Base-by-base conservation (phyloP, 2,329 filamentous ascomycete genomes). In the Septoria linicola region DNA sequence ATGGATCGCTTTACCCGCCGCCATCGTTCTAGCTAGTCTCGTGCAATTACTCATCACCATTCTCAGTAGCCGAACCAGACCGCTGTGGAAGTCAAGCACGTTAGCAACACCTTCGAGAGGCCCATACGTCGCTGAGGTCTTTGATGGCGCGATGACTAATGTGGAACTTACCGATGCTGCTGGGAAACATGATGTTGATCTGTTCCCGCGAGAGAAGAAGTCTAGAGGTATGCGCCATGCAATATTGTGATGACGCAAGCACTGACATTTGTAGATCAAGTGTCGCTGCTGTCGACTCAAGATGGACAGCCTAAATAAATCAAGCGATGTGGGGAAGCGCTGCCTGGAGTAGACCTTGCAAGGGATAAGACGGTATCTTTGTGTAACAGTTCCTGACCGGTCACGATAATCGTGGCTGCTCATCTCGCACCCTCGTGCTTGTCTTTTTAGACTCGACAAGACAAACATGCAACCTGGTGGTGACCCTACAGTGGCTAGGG, bases 21-120 rank as follows among this genome's bases (percentile, higher is more conserved):
- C 27, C 23, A 35, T 54, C 11, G 40, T 54, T 13, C 17, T 54
- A 11, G 37, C 44, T 13, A 39, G 27, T 5, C 19, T 54, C n/a
- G 19, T 17, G 7, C 41, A 51, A 41, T 41, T 54, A 2, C 5
- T 44, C 8, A n/a, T 57, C 8, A 42, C 41, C 11, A 47, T 54
- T 3, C 20, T 17, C 10, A n/a, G n/a, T 13, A 41, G 30, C n/a
- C 17, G 32, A 11, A 31, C 13, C 7, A 14, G 34, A 13, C 51
- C 54, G 5, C n/a, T 55, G 6, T 57, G 54, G 51, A 59, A 59
- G 14, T 55, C 51, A 4, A 55, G 45, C 42, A 39, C 37, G 3
- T 34, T 59, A 11, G 54, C 54, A 16, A 20, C 27, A 19, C 27
- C 32, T 8, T 43, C 41, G 19, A 11, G 41, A 31, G 41, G 41